Evolutionary conservation across 441 rosid species (phyloP).

Genomic region (Populus hybrid): DNA sequence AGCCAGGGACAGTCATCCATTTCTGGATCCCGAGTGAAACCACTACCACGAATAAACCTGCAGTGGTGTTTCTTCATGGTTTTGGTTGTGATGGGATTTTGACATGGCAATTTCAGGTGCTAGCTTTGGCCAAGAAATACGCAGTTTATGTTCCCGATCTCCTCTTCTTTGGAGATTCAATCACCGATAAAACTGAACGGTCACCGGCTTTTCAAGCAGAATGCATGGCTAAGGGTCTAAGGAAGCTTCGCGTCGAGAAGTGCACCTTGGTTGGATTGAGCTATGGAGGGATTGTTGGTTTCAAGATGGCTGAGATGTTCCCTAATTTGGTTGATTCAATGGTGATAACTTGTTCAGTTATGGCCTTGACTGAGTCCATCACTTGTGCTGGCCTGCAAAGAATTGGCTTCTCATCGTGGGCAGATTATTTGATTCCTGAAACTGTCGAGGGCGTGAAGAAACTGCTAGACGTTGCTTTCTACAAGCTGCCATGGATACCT

Average conservation of each 20-base stretch:
- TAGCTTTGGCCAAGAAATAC: constrained; percentile 29
- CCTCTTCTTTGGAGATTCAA: constrained; percentile 41
- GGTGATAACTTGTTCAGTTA: constrained; percentile 26
- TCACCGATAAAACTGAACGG: constrained; percentile 25
- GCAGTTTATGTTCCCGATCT: constrained; percentile 44
- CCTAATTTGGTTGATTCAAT: constrained; percentile 38
- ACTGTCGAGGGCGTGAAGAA: constrained; percentile 17
- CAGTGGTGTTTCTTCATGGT: constrained; percentile 39
- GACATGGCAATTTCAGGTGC: constrained; percentile 41
- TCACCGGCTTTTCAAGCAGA: constrained; percentile 41
- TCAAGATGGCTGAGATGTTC: constrained; percentile 38
- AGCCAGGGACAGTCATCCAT: constrained; percentile 42
- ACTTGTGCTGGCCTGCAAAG: constrained; percentile 6
- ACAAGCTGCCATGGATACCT: constrained; percentile 28
- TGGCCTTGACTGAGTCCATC: constrained; percentile 35
- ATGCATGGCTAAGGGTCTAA: constrained; percentile 35
- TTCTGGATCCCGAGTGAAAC: constrained; percentile 38
- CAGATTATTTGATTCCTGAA: constrained; percentile 34
- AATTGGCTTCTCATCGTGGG: constrained; percentile 29
- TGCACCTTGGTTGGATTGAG: constrained; percentile 40
- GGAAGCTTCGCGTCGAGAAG: constrained; percentile 34
- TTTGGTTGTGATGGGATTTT: constrained; percentile 33
- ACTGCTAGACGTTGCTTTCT: constrained; percentile 11
- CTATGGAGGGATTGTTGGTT: constrained; percentile 40
- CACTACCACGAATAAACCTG: background rate